Conservation (phyloP, 2,329 filamentous ascomycete species). For the Chaetomiaceae sp. region DNA sequence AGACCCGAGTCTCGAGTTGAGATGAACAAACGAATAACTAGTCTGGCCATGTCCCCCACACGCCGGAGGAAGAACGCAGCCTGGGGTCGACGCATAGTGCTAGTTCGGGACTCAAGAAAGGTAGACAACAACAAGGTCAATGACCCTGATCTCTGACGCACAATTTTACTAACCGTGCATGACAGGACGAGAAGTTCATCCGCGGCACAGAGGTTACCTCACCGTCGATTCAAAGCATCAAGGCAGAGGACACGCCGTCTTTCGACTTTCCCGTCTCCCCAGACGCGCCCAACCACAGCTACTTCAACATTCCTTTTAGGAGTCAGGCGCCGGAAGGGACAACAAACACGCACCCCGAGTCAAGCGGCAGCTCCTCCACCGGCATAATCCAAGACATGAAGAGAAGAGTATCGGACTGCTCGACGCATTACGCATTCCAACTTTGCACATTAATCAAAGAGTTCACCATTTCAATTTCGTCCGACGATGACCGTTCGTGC, state of each 20-base stretch:
- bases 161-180: too few species aligned
- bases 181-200: too few species aligned
- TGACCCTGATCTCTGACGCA: too few species aligned
- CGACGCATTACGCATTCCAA: conserved; percentile 26
- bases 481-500: conserved; percentile 10
- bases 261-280: conserved; percentile 14
- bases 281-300: background rate
- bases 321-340: conserved; percentile 3
- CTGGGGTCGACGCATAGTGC: background rate
- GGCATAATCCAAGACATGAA: conserved; percentile 28
- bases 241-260: conserved; percentile 8
- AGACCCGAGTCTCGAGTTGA: conserved; percentile 46
- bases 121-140: too few species aligned
- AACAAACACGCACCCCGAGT: conserved; percentile 15
- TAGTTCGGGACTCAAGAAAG: background rate
- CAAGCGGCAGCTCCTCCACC: conserved; percentile 7
- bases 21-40: conserved; percentile 45
- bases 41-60: conserved; percentile 36
- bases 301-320: conserved; percentile 9
- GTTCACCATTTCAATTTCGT: conserved; percentile 23
- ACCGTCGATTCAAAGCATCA: conserved; percentile 10
- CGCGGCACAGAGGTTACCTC: conserved; percentile 13
- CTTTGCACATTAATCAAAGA: conserved; percentile 23
- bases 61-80: conserved; percentile 22
- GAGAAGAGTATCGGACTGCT: conserved; percentile 31